Conservation (phyloP, 2,329 filamentous ascomycete species). For the Ascochyta koolunga region DNA sequence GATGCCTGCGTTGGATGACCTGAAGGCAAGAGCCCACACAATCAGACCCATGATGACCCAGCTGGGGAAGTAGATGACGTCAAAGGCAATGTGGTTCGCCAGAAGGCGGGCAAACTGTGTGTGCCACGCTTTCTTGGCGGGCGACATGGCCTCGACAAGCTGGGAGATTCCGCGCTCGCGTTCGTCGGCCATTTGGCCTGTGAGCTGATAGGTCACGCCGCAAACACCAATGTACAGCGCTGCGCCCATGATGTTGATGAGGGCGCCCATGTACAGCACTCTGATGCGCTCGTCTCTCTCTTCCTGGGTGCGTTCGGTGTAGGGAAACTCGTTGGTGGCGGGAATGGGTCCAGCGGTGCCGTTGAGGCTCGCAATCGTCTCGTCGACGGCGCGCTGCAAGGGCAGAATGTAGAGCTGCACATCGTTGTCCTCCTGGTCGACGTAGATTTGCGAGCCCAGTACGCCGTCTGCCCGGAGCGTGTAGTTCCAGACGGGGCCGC, state of each 20-base stretch:
- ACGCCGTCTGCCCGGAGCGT: conserved; percentile 78
- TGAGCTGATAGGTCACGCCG: conserved; percentile 84
- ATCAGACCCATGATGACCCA: conserved; percentile 81
- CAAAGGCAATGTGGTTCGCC: conserved; percentile 80
- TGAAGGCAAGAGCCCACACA: conserved; percentile 64
- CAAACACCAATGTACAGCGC: conserved; percentile 80
- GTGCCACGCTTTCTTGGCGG: conserved; percentile 74
- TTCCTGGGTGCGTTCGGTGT: conserved; percentile 72
- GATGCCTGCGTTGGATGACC: conserved; percentile 51
- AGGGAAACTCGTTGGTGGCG: conserved; percentile 70
- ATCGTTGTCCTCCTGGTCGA: conserved; percentile 71
- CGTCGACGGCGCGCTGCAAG: conserved; percentile 78
- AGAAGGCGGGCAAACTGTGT: conserved; percentile 78
- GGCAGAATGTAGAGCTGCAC: conserved; percentile 79
- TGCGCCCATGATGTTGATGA: conserved; percentile 78
- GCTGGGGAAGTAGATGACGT: conserved; percentile 77
- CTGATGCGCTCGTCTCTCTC: conserved; percentile 72
- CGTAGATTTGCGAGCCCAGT: conserved; percentile 69
- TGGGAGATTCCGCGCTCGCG: conserved; percentile 87
- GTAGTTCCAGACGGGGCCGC: conserved; percentile 78
- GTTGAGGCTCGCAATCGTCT: conserved; percentile 67
- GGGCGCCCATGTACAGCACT: conserved; percentile 70
- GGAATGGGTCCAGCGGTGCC: conserved; percentile 46
- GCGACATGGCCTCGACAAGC: conserved; percentile 90
- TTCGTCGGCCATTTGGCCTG: conserved; percentile 84